Conservation (phyloP, 78 protist species). For the Guillardia theta region DNA sequence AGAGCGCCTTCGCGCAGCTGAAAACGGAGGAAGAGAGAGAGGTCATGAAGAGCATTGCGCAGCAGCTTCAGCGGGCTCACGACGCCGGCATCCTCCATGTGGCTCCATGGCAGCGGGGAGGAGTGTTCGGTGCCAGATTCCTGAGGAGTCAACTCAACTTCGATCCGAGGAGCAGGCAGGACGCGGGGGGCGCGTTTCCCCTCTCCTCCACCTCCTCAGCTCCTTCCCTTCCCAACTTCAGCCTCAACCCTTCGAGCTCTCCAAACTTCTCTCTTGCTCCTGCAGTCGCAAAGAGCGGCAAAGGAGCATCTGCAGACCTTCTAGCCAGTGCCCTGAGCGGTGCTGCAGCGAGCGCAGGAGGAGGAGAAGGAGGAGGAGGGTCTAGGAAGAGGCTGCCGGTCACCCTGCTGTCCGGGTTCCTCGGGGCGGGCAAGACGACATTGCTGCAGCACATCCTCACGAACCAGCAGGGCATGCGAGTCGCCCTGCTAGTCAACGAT, state of each 20-base stretch:
- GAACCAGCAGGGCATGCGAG: background rate
- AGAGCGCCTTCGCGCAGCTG: background rate
- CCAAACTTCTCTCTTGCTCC: too few relatives aligned
- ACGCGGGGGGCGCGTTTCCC: too few relatives aligned
- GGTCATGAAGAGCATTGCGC: background rate
- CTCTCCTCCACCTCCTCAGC: too few relatives aligned
- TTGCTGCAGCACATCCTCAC: slow-evolving; percentile 61
- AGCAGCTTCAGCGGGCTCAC: background rate
- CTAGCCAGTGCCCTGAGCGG: too few relatives aligned
- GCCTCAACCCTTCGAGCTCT: too few relatives aligned
- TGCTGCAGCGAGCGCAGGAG: too few relatives aligned
- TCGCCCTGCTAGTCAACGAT: slow-evolving; percentile 82
- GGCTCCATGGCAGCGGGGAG: background rate
- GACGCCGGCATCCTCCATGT: background rate
- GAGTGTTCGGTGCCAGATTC: too few relatives aligned
- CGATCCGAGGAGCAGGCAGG: too few relatives aligned
- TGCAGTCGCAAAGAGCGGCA: too few relatives aligned
- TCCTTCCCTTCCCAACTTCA: too few relatives aligned
- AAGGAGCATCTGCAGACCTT: too few relatives aligned
- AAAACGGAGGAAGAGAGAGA: background rate
- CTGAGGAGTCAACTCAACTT: too few relatives aligned
- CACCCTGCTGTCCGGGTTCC: slow-evolving; percentile 84
- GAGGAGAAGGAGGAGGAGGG: background rate
- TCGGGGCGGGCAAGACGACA: slow-evolving; percentile 88
- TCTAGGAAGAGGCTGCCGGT: slow-evolving; percentile 64